A percentile compares a stretch with the other conserved stretches of the same genome.
These are phyloP conservation scores for Boeremia lycopersici DNA, from an alignment of 2,329 filamentous ascomycete species.

Conservation along the genomic window DNA sequence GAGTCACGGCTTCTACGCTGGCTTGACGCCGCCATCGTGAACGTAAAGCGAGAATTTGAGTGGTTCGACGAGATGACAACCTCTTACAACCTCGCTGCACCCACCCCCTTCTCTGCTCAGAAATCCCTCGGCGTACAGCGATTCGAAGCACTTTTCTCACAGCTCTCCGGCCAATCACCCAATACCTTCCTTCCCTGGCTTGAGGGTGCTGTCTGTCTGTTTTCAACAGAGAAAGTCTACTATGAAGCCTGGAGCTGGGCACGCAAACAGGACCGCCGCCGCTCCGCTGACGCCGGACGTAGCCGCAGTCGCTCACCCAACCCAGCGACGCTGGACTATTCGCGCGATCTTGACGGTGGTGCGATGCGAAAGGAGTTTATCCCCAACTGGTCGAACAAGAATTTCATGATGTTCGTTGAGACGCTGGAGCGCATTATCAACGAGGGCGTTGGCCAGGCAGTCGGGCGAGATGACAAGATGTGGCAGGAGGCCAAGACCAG, in stretches of 20 bases:
- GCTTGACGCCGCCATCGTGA: constrained; percentile 40
- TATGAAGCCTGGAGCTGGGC: constrained; percentile 45
- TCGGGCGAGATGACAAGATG: constrained; percentile 24
- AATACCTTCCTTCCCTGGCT: constrained; percentile 39
- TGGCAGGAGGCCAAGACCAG: constrained; percentile 31
- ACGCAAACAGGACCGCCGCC: constrained; percentile 28
- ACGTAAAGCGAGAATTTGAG: constrained; percentile 38
- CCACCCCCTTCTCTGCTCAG: background rate
- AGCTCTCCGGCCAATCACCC: constrained; percentile 9
- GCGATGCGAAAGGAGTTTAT: constrained; percentile 70
- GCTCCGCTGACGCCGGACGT: background rate
- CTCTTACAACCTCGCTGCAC: constrained; percentile 21
- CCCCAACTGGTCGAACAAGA: constrained; percentile 68
- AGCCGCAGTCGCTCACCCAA: background rate
- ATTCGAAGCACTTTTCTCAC: constrained; percentile 37
- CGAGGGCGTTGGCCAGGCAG: constrained; percentile 40
- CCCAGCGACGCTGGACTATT: constrained; percentile 2
- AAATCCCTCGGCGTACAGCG: constrained; percentile 38
- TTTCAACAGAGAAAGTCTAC: constrained; percentile 45
- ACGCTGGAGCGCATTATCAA: constrained; percentile 62
- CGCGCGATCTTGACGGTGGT: constrained; percentile 67
- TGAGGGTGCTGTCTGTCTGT: constrained; percentile 41
- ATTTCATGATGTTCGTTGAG: constrained; percentile 66
- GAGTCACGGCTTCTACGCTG: constrained; percentile 35
- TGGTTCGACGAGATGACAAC: constrained; percentile 43